These are phyloP conservation scores for Trifolium fragiferum DNA, from an alignment of 306 rosid species.

Conservation along the genomic window DNA sequence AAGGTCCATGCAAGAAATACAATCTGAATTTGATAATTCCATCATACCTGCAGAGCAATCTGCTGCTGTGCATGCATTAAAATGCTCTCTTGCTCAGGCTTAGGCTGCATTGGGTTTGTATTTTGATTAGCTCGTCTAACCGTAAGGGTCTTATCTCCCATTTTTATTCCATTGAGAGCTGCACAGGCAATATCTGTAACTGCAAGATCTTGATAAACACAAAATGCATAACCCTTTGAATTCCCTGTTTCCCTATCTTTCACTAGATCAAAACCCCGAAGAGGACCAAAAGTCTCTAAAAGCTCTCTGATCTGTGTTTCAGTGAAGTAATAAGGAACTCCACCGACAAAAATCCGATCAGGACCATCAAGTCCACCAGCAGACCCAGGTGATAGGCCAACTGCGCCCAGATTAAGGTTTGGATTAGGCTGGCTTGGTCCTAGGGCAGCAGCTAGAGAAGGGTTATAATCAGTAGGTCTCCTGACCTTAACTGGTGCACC, in stretches of 20 bases:
- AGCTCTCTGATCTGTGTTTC: constrained; percentile 95
- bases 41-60: constrained; percentile 88
- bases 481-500: constrained; percentile 99
- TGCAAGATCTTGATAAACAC: constrained; percentile 98
- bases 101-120: constrained; percentile 75
- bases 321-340: constrained; percentile 94
- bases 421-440: constrained; percentile 99
- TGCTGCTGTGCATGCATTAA: constrained; percentile 97
- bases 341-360: constrained; percentile 99
- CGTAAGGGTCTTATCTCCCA: constrained; percentile 98
- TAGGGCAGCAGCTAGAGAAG: constrained; percentile 95
- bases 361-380: constrained; percentile 99
- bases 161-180: constrained; percentile 96
- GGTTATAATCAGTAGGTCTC: constrained; percentile 97
- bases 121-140: constrained; percentile 99
- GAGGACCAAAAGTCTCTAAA: constrained; percentile 95
- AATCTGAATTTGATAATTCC: not conserved
- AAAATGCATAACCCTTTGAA: constrained; percentile 97
- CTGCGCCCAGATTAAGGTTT: constrained; percentile 84
- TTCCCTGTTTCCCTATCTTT: constrained; percentile 99
- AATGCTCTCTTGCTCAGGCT: constrained; percentile 94
- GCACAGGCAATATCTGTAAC: constrained; percentile 99
- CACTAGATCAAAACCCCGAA: constrained; percentile 95
- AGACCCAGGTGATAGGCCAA: constrained; percentile 97
- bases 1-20: not conserved